Conservation (phyloP, 1,284 basidiomycete species). For the Ustilago bromivora region DNA sequence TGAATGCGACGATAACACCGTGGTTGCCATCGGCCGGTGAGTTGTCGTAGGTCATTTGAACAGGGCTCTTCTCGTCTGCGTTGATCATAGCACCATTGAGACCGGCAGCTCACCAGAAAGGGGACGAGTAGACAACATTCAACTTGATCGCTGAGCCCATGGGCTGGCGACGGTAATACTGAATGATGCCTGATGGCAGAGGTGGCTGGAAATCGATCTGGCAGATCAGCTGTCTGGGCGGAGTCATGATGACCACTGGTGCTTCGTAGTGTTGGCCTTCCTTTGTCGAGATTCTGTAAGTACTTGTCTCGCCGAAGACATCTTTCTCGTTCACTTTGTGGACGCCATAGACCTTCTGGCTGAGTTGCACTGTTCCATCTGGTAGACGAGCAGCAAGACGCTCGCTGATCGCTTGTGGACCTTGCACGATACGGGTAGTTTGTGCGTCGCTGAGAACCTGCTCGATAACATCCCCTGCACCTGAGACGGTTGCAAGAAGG, state of each 20-base stretch:
- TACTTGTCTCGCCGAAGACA: neutral
- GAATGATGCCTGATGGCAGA: slow-evolving; percentile 40
- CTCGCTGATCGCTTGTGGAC: slow-evolving; percentile 39
- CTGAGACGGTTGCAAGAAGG: slow-evolving; percentile 36
- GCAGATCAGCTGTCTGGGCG: slow-evolving; percentile 37
- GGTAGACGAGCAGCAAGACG: slow-evolving; percentile 39
- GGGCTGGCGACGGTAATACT: slow-evolving; percentile 50
- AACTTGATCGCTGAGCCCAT: slow-evolving; percentile 53
- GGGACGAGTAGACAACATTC: slow-evolving; percentile 41
- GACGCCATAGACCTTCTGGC: slow-evolving; percentile 22
- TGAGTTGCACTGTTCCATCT: slow-evolving; percentile 12
- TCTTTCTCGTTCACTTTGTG: slow-evolving; percentile 8
- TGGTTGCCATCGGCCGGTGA: slow-evolving; percentile 33
- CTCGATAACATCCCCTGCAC: slow-evolving; percentile 46
- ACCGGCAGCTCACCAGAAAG: slow-evolving; percentile 45
- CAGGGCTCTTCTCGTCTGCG: slow-evolving; percentile 34
- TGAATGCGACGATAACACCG: slow-evolving; percentile 43
- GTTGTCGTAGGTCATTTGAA: slow-evolving; percentile 52
- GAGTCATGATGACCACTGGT: slow-evolving; percentile 38
- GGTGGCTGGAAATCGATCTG: slow-evolving; percentile 44
- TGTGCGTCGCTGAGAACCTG: slow-evolving; percentile 46
- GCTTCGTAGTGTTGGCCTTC: slow-evolving; percentile 26
- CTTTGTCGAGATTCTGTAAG: slow-evolving; percentile 28
- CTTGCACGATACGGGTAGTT: slow-evolving; percentile 39
- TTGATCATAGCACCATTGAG: slow-evolving; percentile 47